Evolutionary conservation across 352 stramenopile genomes (phyloP), one percentile per base, ranked within the genome.

Genomic region (Elongisporangium undulatum): DNA sequence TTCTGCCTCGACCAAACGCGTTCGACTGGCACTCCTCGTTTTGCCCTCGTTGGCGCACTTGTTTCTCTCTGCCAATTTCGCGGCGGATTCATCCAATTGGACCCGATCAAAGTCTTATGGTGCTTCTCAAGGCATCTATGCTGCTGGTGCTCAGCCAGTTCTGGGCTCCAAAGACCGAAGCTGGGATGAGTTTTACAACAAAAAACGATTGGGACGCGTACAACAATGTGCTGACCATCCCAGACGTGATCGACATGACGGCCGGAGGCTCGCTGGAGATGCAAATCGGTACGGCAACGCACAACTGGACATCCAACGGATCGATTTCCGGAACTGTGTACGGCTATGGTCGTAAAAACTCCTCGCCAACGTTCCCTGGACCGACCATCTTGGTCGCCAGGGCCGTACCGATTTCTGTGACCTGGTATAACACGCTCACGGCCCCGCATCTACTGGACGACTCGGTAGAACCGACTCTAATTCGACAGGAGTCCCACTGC

Each of bases 361-460:
- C 59, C 3, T 78, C 71, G 9, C 57, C 71, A 20, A 82, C 73
- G 48, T 77, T 79, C 41, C 73, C 75, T 8, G 75, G 73, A 6
- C 75, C 75, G 19, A 85, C 75, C 4, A 73, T 85, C 56, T 72
- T 77, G 62, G 75, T 83, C 48, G 70, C 72, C 49, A 58, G 48
- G 39, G 68, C 63, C 13, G 67, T 82, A 20, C 68, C 71, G 20
- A 81, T 83, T 57, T 66, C 61, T 2, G 71, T 85, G 1, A 75
- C 66, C 2, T 85, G 75, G 75, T 83, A 70, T 56, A 90, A 90
- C 51, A 60, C 73, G 55, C 58, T 90, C 6, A 59, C 65, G n/a
- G 51, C 52, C 26, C 65, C 67, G 19, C 81, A 90, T 45, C 55
- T 90, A 20, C 68, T 90, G 3, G 61, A 74, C 16, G 72, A 82